These are phyloP conservation scores for Nicotiana noctiflora DNA, from an alignment of 257 asterid species.

Conservation along the genomic window DNA sequence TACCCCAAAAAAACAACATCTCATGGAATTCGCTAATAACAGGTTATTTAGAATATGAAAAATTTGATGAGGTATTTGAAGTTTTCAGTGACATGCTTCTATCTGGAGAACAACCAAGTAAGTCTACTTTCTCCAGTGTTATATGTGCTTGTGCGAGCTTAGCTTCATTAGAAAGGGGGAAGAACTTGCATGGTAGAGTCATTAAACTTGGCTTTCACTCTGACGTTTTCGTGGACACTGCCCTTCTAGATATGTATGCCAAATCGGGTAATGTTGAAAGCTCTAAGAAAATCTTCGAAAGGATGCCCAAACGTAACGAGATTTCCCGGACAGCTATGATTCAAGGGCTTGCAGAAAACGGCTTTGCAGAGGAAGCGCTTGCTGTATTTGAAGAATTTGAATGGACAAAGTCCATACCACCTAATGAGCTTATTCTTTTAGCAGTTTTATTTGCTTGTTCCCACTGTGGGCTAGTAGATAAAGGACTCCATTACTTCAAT, in stretches of 20 bases:
- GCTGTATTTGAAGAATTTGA: conserved; percentile 50
- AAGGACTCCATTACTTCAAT: conserved; percentile 55
- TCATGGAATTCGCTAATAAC: conserved; percentile 78
- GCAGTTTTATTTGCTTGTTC: conserved; percentile 74
- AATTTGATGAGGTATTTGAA: conserved; percentile 37
- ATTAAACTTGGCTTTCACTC: conserved; percentile 52
- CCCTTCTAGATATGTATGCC: conserved; percentile 71
- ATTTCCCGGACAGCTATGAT: conserved; percentile 82
- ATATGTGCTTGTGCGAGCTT: conserved; percentile 64
- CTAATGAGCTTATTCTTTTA: conserved; percentile 51
- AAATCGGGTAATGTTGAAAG: conserved; percentile 61
- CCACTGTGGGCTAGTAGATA: conserved; percentile 68
- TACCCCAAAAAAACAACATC: conserved; percentile 44
- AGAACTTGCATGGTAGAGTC: conserved; percentile 46
- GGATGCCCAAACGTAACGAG: conserved; percentile 47
- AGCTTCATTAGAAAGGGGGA: conserved; percentile 59
- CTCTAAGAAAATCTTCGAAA: conserved; percentile 37
- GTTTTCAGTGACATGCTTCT: conserved; percentile 50
- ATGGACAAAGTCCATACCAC: conserved; percentile 22
- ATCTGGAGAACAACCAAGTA: conserved; percentile 52
- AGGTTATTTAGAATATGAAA: conserved; percentile 40
- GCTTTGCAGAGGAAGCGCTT: conserved; percentile 59
- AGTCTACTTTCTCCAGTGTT: conserved; percentile 68
- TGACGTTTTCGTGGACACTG: conserved; percentile 61
- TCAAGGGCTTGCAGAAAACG: conserved; percentile 80